Base-by-base conservation (phyloP, 495 filamentous ascomycete species). In the Aspergillus olivimuriae region DNA sequence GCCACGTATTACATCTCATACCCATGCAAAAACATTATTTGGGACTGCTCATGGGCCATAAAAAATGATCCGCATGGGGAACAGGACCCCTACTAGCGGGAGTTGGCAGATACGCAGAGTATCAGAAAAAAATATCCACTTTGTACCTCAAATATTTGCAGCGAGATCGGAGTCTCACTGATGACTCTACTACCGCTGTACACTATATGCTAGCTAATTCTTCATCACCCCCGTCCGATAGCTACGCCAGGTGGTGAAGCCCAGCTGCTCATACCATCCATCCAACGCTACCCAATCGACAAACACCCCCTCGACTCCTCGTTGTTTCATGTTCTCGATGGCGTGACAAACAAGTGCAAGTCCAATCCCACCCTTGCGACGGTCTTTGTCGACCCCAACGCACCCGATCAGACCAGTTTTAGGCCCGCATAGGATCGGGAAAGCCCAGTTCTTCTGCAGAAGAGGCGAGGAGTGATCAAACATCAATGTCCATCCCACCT, bases 401-500 rank as follows among this genome's bases (percentile, higher is more conserved):
- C 63, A 69, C 1, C 66, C 73, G 23, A 77, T 75, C 16, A 76
- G 48, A 0, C 73, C 73, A 0, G 72, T 74, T 12, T 68, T 59
- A 12, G 67, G 60, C n/a, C 64, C 61, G 15, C 63, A 68, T 0
- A 69, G 57, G 17, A 68, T 61, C 1, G 70, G 62, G 44, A 75
- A 70, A 9, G 70, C 72, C 63, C 73, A 75, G 15, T 53, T 43
- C n/a, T 58, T 9, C 18, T 63, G 56, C 4, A 74, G 39, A 2
- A 58, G 19, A 4, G 52, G 20, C 7, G 56, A 61, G 2, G 50
- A 38, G 0, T 63, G 69, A 9, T 56, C 48, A 3, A 73, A 60
- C 72, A 75, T 75, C 21, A 76, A 37, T 1, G 72, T 72, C 73
- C 73, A 76, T 12, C 65, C 73, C 2, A 72, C 60, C 38, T 76